These are phyloP conservation scores for Penicillium coffeae DNA, from an alignment of 495 filamentous ascomycete genomes.

Conservation along the genomic window DNA sequence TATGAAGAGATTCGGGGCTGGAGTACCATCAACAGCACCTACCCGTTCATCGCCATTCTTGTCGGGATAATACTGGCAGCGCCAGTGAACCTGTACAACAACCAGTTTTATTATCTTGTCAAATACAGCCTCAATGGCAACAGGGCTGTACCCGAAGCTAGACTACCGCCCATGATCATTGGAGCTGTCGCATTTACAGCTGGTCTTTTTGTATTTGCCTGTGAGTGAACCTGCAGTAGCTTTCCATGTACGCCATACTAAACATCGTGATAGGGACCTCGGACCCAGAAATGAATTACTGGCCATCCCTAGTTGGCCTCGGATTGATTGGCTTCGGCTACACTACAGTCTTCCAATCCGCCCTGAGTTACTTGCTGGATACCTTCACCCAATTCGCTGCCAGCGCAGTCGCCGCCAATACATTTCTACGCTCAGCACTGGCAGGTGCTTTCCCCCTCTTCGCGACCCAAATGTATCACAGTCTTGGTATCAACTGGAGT, in stretches of 20 bases:
- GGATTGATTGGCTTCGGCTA: slow-evolving; percentile 44
- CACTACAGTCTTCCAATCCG: slow-evolving; percentile 32
- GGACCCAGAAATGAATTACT: not conserved
- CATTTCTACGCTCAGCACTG: slow-evolving; percentile 60
- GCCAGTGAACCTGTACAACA: slow-evolving; percentile 35
- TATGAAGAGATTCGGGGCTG: slow-evolving; percentile 47
- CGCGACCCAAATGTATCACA: slow-evolving; percentile 45
- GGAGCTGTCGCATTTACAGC: slow-evolving; percentile 42
- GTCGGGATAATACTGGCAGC: slow-evolving; percentile 44
- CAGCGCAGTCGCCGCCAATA: slow-evolving; percentile 64
- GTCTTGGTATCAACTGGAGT: slow-evolving; percentile 68
- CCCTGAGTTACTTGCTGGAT: slow-evolving; percentile 19
- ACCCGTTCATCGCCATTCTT: slow-evolving; percentile 52
- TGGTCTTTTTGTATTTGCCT: slow-evolving; percentile 53
- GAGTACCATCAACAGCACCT: slow-evolving; percentile 33
- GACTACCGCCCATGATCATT: slow-evolving; percentile 47
- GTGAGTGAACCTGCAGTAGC: slow-evolving; percentile 30
- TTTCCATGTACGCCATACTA: slow-evolving; percentile 47
- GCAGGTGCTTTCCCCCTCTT: slow-evolving; percentile 64
- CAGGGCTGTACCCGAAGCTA: slow-evolving; percentile 44
- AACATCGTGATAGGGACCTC: slow-evolving; percentile 13
- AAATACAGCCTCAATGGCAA: slow-evolving; percentile 30
- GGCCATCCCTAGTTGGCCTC: slow-evolving; percentile 3
- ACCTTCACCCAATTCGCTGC: slow-evolving; percentile 44
- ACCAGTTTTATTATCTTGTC: slow-evolving; percentile 31